Evolutionary conservation across 2,329 filamentous ascomycete genomes (phyloP).

Genomic region (Epichloe scottii): DNA sequence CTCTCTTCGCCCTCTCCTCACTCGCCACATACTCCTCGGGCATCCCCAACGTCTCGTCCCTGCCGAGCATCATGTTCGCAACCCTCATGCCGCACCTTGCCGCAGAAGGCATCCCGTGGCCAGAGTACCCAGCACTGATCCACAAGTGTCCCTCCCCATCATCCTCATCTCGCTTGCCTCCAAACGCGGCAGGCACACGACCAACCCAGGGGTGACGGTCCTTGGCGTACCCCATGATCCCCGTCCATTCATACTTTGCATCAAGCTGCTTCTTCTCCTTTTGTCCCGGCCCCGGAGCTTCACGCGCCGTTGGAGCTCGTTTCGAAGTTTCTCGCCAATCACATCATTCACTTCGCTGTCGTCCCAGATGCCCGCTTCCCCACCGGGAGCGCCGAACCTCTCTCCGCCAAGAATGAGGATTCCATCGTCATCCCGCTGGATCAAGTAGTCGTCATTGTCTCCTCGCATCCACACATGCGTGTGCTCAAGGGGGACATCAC

Average conservation of each 20-base stretch:
- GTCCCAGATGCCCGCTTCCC: constrained; percentile 39
- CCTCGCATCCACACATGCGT: constrained; percentile 50
- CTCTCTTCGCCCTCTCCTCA: constrained; percentile 18
- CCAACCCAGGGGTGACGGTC: constrained; percentile 63
- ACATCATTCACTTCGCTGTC: constrained; percentile 45
- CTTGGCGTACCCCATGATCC: constrained; percentile 65
- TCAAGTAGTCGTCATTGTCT: constrained; percentile 55
- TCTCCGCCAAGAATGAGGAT: constrained; percentile 62
- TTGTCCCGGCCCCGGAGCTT: constrained; percentile 24
- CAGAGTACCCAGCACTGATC: constrained; percentile 55
- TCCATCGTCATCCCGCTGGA: constrained; percentile 49
- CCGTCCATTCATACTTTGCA: constrained; percentile 58
- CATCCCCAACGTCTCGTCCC: constrained; percentile 25
- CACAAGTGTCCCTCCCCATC: constrained; percentile 36
- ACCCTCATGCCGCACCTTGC: constrained; percentile 53
- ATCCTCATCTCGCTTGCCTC: constrained; percentile 26
- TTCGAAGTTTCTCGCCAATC: constrained; percentile 43
- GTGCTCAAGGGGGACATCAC: constrained; percentile 30
- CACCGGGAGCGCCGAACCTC: constrained; percentile 38
- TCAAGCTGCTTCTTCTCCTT: constrained; percentile 32
- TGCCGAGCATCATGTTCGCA: constrained; percentile 43
- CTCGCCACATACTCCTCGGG: constrained; percentile 29
- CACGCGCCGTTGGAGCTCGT: constrained; percentile 28
- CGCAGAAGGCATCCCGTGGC: constrained; percentile 67
- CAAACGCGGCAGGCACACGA: constrained; percentile 38